Conservation (phyloP, 371 early-diverging fungal genomes). For the Mucor indicus region DNA sequence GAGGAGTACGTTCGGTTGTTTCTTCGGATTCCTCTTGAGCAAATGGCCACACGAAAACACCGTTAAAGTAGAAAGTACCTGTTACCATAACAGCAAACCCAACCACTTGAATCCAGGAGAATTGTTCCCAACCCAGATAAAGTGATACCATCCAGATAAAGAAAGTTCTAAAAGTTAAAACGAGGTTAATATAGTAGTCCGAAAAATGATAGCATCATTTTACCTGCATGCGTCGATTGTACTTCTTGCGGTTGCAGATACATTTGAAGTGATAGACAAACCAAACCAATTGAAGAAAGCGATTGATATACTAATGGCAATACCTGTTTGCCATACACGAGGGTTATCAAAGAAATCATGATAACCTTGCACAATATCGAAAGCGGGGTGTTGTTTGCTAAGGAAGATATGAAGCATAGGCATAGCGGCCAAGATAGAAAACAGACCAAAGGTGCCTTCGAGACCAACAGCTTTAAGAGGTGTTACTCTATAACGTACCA, state of each 20-base stretch:
- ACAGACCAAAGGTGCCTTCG: constrained; percentile 90
- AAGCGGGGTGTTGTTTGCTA: constrained; percentile 64
- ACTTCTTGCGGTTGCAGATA: constrained; percentile 86
- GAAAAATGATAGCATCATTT: not conserved
- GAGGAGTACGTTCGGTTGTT: constrained; percentile 25
- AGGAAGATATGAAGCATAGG: constrained; percentile 74
- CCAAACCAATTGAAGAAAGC: constrained; percentile 96
- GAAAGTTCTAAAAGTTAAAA: constrained; percentile 60
- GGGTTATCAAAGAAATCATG: constrained; percentile 68
- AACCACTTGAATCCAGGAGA: constrained; percentile 86
- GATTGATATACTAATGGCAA: constrained; percentile 83
- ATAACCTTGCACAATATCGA: constrained; percentile 78
- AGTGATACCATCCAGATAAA: constrained; percentile 93
- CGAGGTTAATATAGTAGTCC: not conserved
- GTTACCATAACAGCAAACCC: constrained; percentile 81
- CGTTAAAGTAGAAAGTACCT: constrained; percentile 92
- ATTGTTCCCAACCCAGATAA: constrained; percentile 91
- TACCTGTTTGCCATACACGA: constrained; percentile 69
- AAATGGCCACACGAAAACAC: constrained; percentile 61
- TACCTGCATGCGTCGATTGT: constrained; percentile 92
- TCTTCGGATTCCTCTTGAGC: constrained; percentile 13
- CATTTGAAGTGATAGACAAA: constrained; percentile 79
- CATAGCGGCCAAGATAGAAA: constrained; percentile 66
- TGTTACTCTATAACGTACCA: constrained; percentile 71
- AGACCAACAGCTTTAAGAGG: constrained; percentile 91